Evolutionary conservation across 768 basidiomycete genomes (phyloP).

Genomic region (Obba rivulosa): DNA sequence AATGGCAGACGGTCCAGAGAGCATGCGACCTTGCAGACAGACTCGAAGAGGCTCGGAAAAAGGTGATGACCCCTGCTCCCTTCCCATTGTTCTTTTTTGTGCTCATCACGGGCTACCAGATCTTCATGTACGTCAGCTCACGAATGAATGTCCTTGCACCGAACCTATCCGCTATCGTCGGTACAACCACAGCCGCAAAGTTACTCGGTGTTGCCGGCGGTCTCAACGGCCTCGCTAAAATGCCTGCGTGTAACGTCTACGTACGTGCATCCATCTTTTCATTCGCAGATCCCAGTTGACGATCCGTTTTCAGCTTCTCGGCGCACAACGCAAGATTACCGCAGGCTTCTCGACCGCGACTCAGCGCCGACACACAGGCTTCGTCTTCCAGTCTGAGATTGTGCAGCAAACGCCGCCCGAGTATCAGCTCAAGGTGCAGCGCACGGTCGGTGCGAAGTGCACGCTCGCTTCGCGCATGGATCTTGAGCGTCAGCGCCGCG

Average conservation of each 20-base stretch:
- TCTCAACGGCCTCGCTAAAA: slow-evolving; percentile 82
- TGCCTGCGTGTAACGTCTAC: slow-evolving; percentile 94
- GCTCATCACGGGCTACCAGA: slow-evolving; percentile 41
- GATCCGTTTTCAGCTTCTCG: slow-evolving; percentile 63
- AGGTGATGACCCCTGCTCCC: slow-evolving; percentile 38
- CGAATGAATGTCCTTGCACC: slow-evolving; percentile 98
- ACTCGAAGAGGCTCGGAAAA: slow-evolving; percentile 85
- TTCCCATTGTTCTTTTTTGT: neutral
- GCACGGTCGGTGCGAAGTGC: slow-evolving; percentile 90
- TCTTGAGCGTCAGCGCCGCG: slow-evolving; percentile 73
- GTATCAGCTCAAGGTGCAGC: slow-evolving; percentile 86
- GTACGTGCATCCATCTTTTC: slow-evolving; percentile 41
- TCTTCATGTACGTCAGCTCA: slow-evolving; percentile 98
- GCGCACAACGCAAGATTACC: slow-evolving; percentile 88
- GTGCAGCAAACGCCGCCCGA: slow-evolving; percentile 84
- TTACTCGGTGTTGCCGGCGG: slow-evolving; percentile 96
- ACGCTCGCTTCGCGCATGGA: slow-evolving; percentile 92
- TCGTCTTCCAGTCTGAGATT: slow-evolving; percentile 91
- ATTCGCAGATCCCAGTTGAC: neutral
- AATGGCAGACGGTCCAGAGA: slow-evolving; percentile 77
- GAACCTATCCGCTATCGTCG: slow-evolving; percentile 97
- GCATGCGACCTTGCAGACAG: slow-evolving; percentile 89
- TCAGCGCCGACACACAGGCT: slow-evolving; percentile 91
- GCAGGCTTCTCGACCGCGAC: slow-evolving; percentile 87
- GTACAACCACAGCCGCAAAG: slow-evolving; percentile 98